Base-by-base conservation (phyloP, 345 rosid species). In the Eucalyptus erythrocorys region DNA sequence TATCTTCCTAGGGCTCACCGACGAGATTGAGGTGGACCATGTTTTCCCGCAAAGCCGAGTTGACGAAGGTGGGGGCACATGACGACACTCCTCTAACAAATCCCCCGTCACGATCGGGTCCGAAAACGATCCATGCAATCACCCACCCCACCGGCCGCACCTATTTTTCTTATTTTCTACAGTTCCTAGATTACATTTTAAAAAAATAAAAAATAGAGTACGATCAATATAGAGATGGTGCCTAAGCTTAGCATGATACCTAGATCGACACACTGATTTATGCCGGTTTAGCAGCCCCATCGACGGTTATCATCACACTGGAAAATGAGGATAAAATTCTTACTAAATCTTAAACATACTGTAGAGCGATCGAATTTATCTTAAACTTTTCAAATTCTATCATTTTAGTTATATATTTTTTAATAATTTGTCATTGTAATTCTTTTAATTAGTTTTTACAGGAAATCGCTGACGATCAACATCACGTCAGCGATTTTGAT, bases 331-430 rank as follows among this genome's bases (percentile, higher is more conserved):
- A 15, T 16, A 66, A 32, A n/a, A 17, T 2, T 1, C 13, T 10
- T 3, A 34, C 0, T 9, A 17, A 68, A 7, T 34, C 26, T 10
- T 68, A 68, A 17, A 34, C 0, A 16, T 34, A 34, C 1, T 1
- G 0, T 68, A 14, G 3, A 0, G 1, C 6, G 1, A 32, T 9
- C 4, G 2, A 68, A 16, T 34, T 3, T 5, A 4, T 9, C 3
- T 0, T 34, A 17, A 68, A 68, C 0, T 34, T 68, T 68, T 34
- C 1, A 4, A 16, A 15, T 7, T 66, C 0, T 66, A 2, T 3
- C 1, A 7, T 15, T 66, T 68, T 7, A 17, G 0, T 68, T 6
- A 0, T 17, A 0, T 34, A 17, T 0, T 0, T 34, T 68, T 17
- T 34, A 0, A 16, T 19, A 9, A 68, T 34, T 34, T 68, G 1